Percentiles rank a stretch among this genome's conserved stretches.
Evolutionary conservation across 495 filamentous ascomycete species (phyloP).

Genomic region (Xanthoparmelia taractica): DNA sequence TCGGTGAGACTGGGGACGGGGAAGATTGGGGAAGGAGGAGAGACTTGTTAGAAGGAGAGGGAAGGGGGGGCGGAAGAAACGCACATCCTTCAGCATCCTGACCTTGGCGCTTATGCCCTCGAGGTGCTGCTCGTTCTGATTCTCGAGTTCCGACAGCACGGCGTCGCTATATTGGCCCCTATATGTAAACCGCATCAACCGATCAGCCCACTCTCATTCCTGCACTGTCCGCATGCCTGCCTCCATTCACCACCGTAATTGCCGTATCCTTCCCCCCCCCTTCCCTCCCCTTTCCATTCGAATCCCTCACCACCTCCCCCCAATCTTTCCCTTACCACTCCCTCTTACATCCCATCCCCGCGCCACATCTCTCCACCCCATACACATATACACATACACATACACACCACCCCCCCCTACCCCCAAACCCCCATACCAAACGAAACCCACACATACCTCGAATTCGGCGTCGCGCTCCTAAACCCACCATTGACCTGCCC

Average conservation of each 20-base stretch:
- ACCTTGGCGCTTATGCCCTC: slow-evolving; percentile 89
- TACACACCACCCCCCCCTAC: no score
- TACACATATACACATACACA: no score
- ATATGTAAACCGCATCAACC: neutral
- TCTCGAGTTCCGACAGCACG: slow-evolving; percentile 87
- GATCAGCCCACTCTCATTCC: neutral
- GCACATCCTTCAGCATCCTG: slow-evolving; percentile 81
- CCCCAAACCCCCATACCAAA: no score
- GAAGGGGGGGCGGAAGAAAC: slow-evolving; percentile 31
- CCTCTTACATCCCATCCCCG: no score
- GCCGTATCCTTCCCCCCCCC: no score
- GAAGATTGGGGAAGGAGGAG: neutral
- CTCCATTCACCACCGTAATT: no score
- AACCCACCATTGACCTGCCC: slow-evolving; percentile 38
- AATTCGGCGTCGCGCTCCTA: slow-evolving; percentile 74
- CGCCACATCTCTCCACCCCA: no score
- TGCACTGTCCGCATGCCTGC: no score
- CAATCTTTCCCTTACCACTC: neutral
- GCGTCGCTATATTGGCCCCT: slow-evolving; percentile 92
- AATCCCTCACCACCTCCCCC: no score
- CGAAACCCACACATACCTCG: slow-evolving; percentile 49
- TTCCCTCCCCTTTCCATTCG: no score
- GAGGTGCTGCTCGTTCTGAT: slow-evolving; percentile 87
- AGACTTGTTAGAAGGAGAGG: neutral
- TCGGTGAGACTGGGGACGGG: neutral